Evolutionary conservation across 2,329 filamentous ascomycete species (phyloP).

Genomic region (Fusarium albidum): DNA sequence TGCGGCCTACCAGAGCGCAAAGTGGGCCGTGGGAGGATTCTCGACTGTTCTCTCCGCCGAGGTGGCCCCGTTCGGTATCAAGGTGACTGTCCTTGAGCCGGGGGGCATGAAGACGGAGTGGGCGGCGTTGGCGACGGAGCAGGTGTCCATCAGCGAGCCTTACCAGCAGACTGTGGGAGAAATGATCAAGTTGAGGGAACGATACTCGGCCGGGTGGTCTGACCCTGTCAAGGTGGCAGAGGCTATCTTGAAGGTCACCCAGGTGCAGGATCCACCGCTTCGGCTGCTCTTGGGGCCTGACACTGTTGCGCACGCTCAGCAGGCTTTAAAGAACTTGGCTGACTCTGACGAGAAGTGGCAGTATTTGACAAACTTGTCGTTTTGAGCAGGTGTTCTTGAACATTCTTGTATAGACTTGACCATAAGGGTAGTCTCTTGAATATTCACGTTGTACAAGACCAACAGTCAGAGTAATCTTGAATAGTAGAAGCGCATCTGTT

Average conservation of each 20-base stretch:
- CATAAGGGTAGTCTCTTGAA: too few species aligned
- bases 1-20: constrained; percentile 48
- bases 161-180: constrained; percentile 48
- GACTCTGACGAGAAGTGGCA: constrained; percentile 45
- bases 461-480: too few species aligned
- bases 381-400: too few species aligned
- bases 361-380: constrained; percentile 16
- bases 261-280: constrained; percentile 41
- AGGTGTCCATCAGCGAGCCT: constrained; percentile 42
- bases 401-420: too few species aligned
- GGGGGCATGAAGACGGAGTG: constrained; percentile 53
- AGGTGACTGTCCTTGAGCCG: constrained; percentile 50
- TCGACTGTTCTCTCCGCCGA: constrained; percentile 48
- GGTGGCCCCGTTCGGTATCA: constrained; percentile 47
- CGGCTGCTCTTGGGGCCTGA: constrained; percentile 44
- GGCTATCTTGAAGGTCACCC: constrained; percentile 39
- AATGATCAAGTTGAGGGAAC: constrained; percentile 18
- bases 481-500: too few species aligned
- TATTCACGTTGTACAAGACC: too few species aligned
- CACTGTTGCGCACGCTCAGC: constrained; percentile 35
- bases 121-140: constrained; percentile 42
- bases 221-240: constrained; percentile 39
- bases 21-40: constrained; percentile 51
- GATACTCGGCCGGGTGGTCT: constrained; percentile 1
- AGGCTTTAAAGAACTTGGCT: constrained; percentile 32